phyloP scores from a whole-genome alignment of 2,329 filamentous ascomycete species.

The Botryotinia narcissicola region DNA sequence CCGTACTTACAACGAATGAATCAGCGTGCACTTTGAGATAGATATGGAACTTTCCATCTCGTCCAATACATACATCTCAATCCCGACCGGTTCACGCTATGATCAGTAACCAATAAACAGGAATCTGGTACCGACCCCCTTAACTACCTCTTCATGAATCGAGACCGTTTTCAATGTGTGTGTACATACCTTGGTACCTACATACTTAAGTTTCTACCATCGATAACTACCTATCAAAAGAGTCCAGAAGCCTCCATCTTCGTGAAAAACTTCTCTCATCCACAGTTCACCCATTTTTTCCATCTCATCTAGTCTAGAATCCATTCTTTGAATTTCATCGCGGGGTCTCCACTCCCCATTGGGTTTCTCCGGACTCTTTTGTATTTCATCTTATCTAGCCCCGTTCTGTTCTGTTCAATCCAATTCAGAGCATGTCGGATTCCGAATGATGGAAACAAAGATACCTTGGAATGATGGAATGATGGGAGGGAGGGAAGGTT shows the following conservation, averaged over 20 bases:
- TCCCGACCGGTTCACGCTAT: background rate
- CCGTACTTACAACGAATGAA: background rate
- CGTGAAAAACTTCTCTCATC: background rate
- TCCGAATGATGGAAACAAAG: background rate
- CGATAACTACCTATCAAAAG: too few species aligned
- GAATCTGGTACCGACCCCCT: background rate
- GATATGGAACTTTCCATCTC: background rate
- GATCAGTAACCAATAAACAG: background rate
- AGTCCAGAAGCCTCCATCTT: background rate
- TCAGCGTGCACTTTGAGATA: background rate
- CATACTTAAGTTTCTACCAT: background rate
- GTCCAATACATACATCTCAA: too few species aligned
- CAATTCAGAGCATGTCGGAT: background rate
- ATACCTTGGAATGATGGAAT: background rate
- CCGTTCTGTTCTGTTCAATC: too few species aligned
- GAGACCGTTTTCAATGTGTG: background rate
- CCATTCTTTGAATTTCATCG: background rate
- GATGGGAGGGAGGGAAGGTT: background rate
- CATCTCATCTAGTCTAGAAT: background rate
- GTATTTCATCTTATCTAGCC: too few species aligned
- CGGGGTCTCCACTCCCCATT: background rate
- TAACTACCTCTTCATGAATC: background rate
- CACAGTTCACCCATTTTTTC: background rate
- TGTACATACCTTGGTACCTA: background rate
- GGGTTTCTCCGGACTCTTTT: background rate